Base-by-base conservation (phyloP, 176 grass and related monocot genomes). In the Cenchrus americanus region DNA sequence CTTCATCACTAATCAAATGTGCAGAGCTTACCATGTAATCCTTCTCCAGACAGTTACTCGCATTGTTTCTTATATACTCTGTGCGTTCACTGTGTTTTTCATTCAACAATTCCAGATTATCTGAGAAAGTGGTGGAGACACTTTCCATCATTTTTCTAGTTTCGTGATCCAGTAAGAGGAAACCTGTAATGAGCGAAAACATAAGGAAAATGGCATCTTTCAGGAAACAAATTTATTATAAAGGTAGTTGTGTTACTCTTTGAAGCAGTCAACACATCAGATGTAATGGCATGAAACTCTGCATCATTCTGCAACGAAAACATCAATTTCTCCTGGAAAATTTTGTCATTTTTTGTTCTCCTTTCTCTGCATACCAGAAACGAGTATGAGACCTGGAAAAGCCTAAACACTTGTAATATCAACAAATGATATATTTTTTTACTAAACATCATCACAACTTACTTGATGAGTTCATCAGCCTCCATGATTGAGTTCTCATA, bases 21-120 rank as follows among this genome's bases (percentile, higher is more conserved):
- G 5, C 21, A 2, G 24, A 6, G 32, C 87, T 93, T 84, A 94
- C 94, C 88, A 67, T 85, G 57, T 91, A 94, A 58, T 94, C 88
- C 42, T 89, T 84, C 62, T 89, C 85, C 60, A 97, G 52, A 77
- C 46, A 92, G 69, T 91, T 85, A 59, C 27, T 73, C 11, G 80
- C 21, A 64, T 87, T 58, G 52, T 10, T 86, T 86, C 81, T 89
- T 60, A 94, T 75, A 54, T 74, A 90, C 68, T 90, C 73, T 62
- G 69, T 72, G 46, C 48, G 46, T 78, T 80, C 61, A 80, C 23
- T 77, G 76, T 97, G 86, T 9, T 83, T 84, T 62, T 61, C 76
- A 60, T 85, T 83, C 76, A 97, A 49, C 40, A 74, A 75, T 81
- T 85, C 53, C 76, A 92, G 88, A 86, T 74, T 57, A 76, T 69